These are phyloP conservation scores for Podospora comata DNA, from an alignment of 495 filamentous ascomycete genomes.

Conservation along the genomic window DNA sequence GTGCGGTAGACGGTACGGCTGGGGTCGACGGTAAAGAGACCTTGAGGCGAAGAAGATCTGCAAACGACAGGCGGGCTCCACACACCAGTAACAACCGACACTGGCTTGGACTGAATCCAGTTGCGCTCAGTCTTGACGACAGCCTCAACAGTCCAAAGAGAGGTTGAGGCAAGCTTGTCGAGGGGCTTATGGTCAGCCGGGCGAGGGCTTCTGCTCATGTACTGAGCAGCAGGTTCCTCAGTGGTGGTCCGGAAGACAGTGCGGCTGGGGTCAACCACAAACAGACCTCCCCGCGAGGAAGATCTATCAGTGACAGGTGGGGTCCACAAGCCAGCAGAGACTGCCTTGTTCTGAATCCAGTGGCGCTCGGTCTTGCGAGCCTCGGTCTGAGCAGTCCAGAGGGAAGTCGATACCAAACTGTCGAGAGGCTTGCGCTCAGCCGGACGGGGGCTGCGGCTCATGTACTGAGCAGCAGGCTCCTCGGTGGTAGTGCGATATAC, in stretches of 20 bases:
- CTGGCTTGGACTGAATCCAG: conserved; percentile 29
- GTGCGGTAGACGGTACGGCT: conserved; percentile 25
- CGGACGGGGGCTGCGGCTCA: conserved; percentile 30
- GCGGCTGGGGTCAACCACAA: conserved; percentile 1
- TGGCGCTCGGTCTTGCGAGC: conserved; percentile 20
- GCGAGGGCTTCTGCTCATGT: conserved; percentile 24
- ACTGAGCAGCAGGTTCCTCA: conserved; percentile 31
- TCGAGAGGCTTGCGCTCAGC: conserved; percentile 28
- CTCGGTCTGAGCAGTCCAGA: conserved; percentile 30
- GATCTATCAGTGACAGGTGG: conserved; percentile 18
- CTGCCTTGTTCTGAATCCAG: conserved; percentile 29
- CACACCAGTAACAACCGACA: conserved; percentile 1
- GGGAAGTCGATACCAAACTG: conserved; percentile 28
- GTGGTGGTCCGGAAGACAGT: conserved; percentile 30
- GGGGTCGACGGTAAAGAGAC: conserved; percentile 4
- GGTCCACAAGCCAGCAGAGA: conserved; percentile 8
- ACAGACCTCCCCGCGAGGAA: conserved; percentile 15
- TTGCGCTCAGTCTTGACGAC: conserved; percentile 7
- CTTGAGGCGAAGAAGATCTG: conserved; percentile 17
- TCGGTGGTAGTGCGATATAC: conserved; percentile 35
- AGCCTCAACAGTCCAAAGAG: conserved; percentile 26
- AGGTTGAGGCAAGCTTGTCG: conserved; percentile 26
- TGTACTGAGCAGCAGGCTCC: conserved; percentile 36
- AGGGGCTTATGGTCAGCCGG: conserved; percentile 20
- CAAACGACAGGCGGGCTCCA: conserved; percentile 14